Evolutionary conservation across 192 early-diverging fungal species (phyloP).

Genomic region (Coemansia nantahalensis): DNA sequence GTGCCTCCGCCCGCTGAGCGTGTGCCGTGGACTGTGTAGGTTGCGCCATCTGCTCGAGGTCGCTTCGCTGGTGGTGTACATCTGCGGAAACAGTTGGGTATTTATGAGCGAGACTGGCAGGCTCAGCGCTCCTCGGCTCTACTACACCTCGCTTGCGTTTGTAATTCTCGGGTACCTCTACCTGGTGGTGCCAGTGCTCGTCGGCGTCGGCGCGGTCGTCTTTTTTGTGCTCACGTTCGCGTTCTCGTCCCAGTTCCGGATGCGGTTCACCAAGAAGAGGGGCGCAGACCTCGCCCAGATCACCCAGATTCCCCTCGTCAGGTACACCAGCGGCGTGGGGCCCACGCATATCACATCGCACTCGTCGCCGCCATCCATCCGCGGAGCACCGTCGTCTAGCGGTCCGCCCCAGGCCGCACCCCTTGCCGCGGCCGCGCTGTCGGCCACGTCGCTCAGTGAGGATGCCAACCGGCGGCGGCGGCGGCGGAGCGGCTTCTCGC

Average conservation of each 20-base stretch:
- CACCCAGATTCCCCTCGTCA: slow-evolving; percentile 62
- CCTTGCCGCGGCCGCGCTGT: slow-evolving; percentile 2
- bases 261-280: slow-evolving; percentile 58
- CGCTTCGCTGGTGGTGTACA: slow-evolving; percentile 63
- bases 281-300: slow-evolving; percentile 71
- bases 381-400: slow-evolving; percentile 1
- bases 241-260: slow-evolving; percentile 60
- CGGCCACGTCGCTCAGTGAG: slow-evolving; percentile 37
- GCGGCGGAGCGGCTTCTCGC: slow-evolving; percentile 17
- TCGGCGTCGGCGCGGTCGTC: slow-evolving; percentile 59
- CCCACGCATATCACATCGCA: slow-evolving; percentile 1
- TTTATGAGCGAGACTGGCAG: slow-evolving; percentile 55
- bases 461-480: slow-evolving; percentile 6
- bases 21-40: slow-evolving; percentile 29
- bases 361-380: slow-evolving; percentile 41
- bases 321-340: slow-evolving; percentile 46
- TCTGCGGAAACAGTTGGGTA: slow-evolving; percentile 69
- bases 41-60: slow-evolving; percentile 60
- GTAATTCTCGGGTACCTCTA: slow-evolving; percentile 68
- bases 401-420: neutral
- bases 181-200: slow-evolving; percentile 58
- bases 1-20: neutral
- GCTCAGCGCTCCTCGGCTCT: slow-evolving; percentile 56
- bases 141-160: slow-evolving; percentile 61
- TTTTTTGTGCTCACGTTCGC: slow-evolving; percentile 45